Evolutionary conservation across 2,329 filamentous ascomycete genomes (phyloP).

Genomic region (Westerdykella ornata): DNA sequence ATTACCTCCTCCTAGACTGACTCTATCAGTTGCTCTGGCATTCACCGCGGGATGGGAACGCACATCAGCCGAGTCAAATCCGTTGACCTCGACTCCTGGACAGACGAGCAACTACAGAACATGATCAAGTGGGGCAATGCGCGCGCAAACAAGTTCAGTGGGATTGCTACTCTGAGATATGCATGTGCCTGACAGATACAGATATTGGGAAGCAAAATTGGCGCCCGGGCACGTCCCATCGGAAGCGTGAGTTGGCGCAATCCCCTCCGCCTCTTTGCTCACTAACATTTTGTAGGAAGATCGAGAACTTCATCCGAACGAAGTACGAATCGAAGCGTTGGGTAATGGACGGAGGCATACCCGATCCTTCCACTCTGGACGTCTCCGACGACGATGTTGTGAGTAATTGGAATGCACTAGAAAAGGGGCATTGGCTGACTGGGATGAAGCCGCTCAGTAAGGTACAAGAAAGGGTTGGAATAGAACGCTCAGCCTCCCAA

Average conservation of each 20-base stretch:
- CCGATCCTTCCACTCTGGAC: conserved; percentile 83
- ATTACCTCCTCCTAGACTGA: conserved; percentile 1
- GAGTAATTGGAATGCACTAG: conserved; percentile 39
- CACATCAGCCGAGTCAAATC: conserved; percentile 98
- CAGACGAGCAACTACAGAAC: conserved; percentile 92
- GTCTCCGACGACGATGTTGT: conserved; percentile 73
- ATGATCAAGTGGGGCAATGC: conserved; percentile 93
- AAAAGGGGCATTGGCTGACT: background rate
- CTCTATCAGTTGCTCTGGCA: conserved; percentile 70
- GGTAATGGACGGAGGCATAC: conserved; percentile 97
- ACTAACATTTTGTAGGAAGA: conserved; percentile 55
- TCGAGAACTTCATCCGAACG: conserved; percentile 98
- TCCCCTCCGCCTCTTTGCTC: background rate
- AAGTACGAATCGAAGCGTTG: conserved; percentile 99
- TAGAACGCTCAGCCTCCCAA: conserved; percentile 54
- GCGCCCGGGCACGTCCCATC: conserved; percentile 86
- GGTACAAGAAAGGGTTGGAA: conserved; percentile 64
- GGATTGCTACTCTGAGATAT: background rate
- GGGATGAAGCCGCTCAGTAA: conserved; percentile 54
- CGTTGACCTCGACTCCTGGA: conserved; percentile 96
- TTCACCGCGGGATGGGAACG: conserved; percentile 97
- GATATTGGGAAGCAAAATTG: conserved; percentile 91
- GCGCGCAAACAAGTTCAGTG: conserved; percentile 79
- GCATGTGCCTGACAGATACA: conserved; percentile 28
- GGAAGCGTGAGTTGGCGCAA: conserved; percentile 55